phyloP scores from a whole-genome alignment of 805 yeast genomes.

The Teunomyces kruisii region DNA sequence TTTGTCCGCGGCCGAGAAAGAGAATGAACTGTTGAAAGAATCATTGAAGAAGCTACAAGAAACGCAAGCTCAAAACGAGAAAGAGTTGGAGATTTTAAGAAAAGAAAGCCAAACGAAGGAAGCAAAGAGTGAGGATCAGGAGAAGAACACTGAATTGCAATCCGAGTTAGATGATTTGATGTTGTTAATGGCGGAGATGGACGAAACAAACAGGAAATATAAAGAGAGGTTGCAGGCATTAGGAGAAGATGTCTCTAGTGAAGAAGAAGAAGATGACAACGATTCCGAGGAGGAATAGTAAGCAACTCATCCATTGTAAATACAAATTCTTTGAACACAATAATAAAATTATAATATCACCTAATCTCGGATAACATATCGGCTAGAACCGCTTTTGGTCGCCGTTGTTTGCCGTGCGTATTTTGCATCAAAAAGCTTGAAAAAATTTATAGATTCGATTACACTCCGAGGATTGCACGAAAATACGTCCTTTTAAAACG shows the following conservation, averaged over 20 bases:
- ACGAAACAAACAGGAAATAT: conserved; percentile 61
- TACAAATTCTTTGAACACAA: background rate
- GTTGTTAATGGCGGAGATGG: conserved; percentile 74
- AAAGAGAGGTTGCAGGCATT: conserved; percentile 49
- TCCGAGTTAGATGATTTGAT: conserved; percentile 71
- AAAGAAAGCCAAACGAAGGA: conserved; percentile 3
- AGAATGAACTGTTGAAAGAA: background rate
- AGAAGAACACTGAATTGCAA: conserved; percentile 37
- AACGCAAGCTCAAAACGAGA: background rate
- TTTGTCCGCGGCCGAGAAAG: background rate
- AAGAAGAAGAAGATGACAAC: conserved; percentile 66
- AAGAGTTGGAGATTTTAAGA: conserved; percentile 9
- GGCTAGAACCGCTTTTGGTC: background rate
- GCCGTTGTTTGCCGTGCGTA: background rate
- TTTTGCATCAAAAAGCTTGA: background rate
- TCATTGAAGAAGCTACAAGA: conserved; percentile 2
- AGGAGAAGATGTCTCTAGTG: conserved; percentile 67
- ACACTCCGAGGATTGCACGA: background rate
- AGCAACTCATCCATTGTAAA: background rate
- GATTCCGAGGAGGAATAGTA: conserved; percentile 36
- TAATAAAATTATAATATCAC: background rate
- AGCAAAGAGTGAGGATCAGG: conserved; percentile 3
- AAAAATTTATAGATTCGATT: background rate
- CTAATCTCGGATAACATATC: background rate
- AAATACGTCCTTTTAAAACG: background rate